phyloP scores from a whole-genome alignment of 768 basidiomycete species.

The Lactifluus echinatus region DNA sequence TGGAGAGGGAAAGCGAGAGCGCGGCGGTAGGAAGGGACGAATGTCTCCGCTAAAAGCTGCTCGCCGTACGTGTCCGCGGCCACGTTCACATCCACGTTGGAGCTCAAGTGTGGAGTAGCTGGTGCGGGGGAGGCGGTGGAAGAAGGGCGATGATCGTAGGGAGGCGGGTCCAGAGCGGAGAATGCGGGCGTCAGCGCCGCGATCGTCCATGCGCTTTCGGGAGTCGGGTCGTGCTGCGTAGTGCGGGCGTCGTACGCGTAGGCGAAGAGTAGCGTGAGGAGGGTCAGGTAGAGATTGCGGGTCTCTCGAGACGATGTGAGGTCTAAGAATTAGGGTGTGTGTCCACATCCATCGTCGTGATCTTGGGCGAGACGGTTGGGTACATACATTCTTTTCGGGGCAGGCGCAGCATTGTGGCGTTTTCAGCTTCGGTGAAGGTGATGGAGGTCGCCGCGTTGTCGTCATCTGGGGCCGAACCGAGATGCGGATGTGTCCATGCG shows the following conservation, averaged over 20 bases:
- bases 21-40: constrained; percentile 64
- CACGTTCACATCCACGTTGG: constrained; percentile 27
- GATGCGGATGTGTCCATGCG: constrained; percentile 53
- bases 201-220: constrained; percentile 87
- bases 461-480: constrained; percentile 22
- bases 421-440: constrained; percentile 66
- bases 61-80: constrained; percentile 27
- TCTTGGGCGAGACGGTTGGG: not conserved
- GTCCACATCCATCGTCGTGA: not conserved
- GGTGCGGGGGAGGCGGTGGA: not conserved
- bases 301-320: constrained; percentile 48
- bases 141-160: constrained; percentile 28
- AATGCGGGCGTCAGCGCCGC: constrained; percentile 64
- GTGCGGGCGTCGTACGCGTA: constrained; percentile 75
- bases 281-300: constrained; percentile 55
- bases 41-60: constrained; percentile 42
- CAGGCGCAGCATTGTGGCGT: constrained; percentile 48
- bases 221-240: constrained; percentile 69
- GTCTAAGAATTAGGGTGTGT: no score
- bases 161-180: constrained; percentile 71
- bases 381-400: constrained; percentile 45
- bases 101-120: not conserved
- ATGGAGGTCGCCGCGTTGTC: no score
- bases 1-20: constrained; percentile 70
- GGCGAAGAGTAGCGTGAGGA: constrained; percentile 68